Evolutionary conservation across 805 yeast species (phyloP), one percentile per base, ranked within the genome.

Genomic region (Hermanozyma aechmeae): DNA sequence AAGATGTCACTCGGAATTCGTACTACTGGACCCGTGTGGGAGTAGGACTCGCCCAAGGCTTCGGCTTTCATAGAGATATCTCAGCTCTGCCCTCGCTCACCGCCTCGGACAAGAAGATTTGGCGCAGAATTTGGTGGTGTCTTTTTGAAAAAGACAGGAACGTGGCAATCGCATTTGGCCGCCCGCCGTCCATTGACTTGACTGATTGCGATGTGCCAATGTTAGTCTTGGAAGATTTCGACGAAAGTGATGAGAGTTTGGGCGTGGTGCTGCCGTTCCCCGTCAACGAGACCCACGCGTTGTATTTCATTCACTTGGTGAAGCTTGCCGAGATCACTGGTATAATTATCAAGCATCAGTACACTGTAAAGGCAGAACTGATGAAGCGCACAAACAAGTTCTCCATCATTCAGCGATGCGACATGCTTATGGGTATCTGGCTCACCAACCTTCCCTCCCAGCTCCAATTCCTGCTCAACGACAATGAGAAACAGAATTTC

Each of bases 151-250:
- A 82, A 41, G 94, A 82, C 51, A 58, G 84, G 15, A 61, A 71
- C 23, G 73, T 76, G 7, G 75, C 86, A 2, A 67, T 79, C 28
- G 83, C 86, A 0, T 75, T 76, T 52, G 87, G 92, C 11, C 62
- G 86, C 32, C 92, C 93, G 0, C 53, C 71, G 5, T 61, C 68
- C 42, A 76, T 83, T 27, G 77, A 76, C 41, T 59, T 79, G 36
- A 79, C 73, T 27, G 89, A 82, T 46, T 74, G 82, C 45, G 87
- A 79, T 45, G 84, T 79, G 14, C 74, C 76, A n/a, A 76, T 78
- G 82, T 46, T 83, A 12, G 63, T 69, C 0, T 49, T 65, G n/a
- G 75, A 68, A 0, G 93, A 83, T 48, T 73, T 83, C 34, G 58
- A 68, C 31, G 75, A 75, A 37, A 70, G 59, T 38, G 64, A 66